Evolutionary conservation across 1,284 basidiomycete genomes (phyloP).

Genomic region (Cryptococcus jaspeensis): DNA sequence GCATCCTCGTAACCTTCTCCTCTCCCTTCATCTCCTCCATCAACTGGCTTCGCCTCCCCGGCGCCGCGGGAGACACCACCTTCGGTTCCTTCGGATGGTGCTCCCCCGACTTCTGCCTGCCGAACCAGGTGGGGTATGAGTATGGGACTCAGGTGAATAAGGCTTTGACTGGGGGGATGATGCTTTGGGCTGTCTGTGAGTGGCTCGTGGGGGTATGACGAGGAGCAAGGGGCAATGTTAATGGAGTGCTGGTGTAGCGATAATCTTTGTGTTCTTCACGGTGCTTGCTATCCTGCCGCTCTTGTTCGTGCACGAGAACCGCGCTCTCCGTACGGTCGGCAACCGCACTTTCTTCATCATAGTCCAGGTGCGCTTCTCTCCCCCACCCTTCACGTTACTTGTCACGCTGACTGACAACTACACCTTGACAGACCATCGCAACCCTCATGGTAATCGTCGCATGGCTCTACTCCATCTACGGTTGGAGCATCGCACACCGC

Average conservation of each 20-base stretch:
- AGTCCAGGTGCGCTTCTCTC: conserved; percentile 26
- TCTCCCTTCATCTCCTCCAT: conserved; percentile 45
- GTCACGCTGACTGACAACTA: not conserved
- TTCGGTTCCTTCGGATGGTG: conserved; percentile 49
- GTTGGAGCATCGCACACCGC: conserved; percentile 45
- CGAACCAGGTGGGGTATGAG: conserved; percentile 37
- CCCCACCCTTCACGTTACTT: not conserved
- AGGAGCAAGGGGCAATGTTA: not conserved
- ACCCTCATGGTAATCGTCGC: conserved; percentile 24
- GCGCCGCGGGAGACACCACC: conserved; percentile 18
- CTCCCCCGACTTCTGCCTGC: conserved; percentile 29
- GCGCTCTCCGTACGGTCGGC: conserved; percentile 37
- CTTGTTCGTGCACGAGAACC: conserved; percentile 40
- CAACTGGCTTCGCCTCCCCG: conserved; percentile 34
- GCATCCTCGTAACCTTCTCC: conserved; percentile 47
- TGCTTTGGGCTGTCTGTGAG: conserved; percentile 47
- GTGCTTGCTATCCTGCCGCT: conserved; percentile 40
- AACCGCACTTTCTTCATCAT: conserved; percentile 40
- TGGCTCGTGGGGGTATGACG: not conserved
- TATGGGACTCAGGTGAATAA: conserved; percentile 40
- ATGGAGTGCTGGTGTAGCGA: conserved; percentile 18
- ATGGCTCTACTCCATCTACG: conserved; percentile 47
- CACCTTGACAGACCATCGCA: conserved; percentile 15
- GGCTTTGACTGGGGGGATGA: conserved; percentile 44
- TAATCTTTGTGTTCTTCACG: conserved; percentile 42